Evolutionary conservation across 1,139 yeast species (phyloP), one percentile per base, ranked within the genome.

Genomic region (Candida sanyaensis): DNA sequence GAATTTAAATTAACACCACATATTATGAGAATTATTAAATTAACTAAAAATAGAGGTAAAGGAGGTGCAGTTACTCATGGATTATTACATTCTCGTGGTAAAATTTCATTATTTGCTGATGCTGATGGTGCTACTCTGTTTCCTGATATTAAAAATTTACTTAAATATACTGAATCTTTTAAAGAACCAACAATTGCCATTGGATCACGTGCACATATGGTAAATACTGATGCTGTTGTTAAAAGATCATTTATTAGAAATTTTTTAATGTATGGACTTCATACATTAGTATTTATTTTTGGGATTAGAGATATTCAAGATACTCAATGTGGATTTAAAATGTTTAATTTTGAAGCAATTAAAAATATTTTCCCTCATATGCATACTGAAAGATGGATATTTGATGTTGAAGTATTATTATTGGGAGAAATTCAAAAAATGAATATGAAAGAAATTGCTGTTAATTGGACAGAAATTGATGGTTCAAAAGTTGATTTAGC

Each of bases 1-100:
- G 63, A 75, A 32, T 75, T 75, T 53, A 64, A 69, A 2, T 65
- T 89, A 45, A 51, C 64, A 28, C 84, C 91, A 0, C 88, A 84
- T 45, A 75, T 76, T 39, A 60, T 95, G 63, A 75, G 92, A 54
- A 92, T 90, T 37, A 77, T 90, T 28, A 79, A 78, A 55, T 75
- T 93, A 52, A 80, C 69, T 36, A 66, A 81, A 53, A 93, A 93
- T 63, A 77, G 99, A 58, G 99, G 99, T 28, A 93, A 93, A 68
- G 99, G 99, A 21, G 99, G 99, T 7, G 99, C 98, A 0, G 99
- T 95, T 0, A 84, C 96, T 13, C 98, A 93, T 64, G 99, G 99
- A 4, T 73, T 93, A 68, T 79, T 86, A 59, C 85, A 84, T 60
- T 69, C 85, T 7, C 74, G 90, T 43, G 99, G 99, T 9, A 65